These are phyloP conservation scores for Lichtheimia corymbifera DNA, from an alignment of 371 early-diverging fungal species.

Conservation along the genomic window DNA sequence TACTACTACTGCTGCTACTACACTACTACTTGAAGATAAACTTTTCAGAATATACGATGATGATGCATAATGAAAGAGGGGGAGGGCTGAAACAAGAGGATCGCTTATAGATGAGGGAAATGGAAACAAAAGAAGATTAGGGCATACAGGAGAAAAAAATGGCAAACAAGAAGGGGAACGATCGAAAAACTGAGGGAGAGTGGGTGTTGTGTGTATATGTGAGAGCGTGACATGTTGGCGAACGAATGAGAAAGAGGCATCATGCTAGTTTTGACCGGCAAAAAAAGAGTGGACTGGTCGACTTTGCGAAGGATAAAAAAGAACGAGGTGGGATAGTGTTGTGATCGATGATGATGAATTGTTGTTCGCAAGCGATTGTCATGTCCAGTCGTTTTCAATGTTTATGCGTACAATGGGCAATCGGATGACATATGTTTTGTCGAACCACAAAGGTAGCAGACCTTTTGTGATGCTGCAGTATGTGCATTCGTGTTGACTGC, in stretches of 20 bases:
- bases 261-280: background rate
- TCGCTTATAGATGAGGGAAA: background rate
- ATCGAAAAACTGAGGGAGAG: no score
- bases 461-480: constrained; percentile 11
- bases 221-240: background rate
- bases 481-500: no score
- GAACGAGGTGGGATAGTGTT: no score
- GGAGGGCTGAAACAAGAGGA: no score
- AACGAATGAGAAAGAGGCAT: constrained; percentile 4
- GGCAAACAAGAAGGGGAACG: constrained; percentile 4
- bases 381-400: background rate
- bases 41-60: no score
- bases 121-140: no score
- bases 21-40: constrained; percentile 2
- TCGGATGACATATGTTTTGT: constrained; percentile 48
- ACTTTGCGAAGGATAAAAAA: constrained; percentile 2
- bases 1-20: constrained; percentile 10
- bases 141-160: background rate
- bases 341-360: no score
- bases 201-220: no score
- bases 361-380: no score
- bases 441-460: constrained; percentile 53
- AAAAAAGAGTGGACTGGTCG: constrained; percentile 5
- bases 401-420: constrained; percentile 48
- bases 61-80: no score